phyloP scores from a whole-genome alignment of 495 filamentous ascomycete genomes.

The Penicillium subrubescens region DNA sequence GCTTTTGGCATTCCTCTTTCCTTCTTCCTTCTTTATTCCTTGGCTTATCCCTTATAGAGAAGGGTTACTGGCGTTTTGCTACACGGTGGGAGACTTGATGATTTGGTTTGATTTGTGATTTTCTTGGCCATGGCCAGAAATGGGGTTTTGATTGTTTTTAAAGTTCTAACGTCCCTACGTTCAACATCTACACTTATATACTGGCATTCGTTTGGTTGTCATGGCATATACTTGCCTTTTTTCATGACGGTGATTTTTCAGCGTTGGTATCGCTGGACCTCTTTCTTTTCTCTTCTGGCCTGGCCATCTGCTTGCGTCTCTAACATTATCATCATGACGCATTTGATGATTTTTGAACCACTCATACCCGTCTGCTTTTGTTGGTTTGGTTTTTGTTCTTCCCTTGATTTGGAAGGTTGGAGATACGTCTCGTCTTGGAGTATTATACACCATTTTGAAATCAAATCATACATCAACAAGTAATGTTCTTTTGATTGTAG shows the following conservation, averaged over 20 bases:
- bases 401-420: slow-evolving; percentile 4
- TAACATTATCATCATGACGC: slow-evolving; percentile 9
- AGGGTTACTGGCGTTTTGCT: slow-evolving; percentile 39
- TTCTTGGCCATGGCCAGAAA: slow-evolving; percentile 12
- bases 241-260: background rate
- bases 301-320: slow-evolving; percentile 10
- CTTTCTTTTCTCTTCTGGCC: slow-evolving; percentile 7
- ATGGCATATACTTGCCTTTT: background rate
- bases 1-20: slow-evolving; percentile 5
- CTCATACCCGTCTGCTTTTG: slow-evolving; percentile 16
- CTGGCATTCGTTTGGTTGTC: slow-evolving; percentile 11
- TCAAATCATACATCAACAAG: background rate
- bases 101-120: slow-evolving; percentile 17
- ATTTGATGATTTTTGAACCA: slow-evolving; percentile 18
- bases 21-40: slow-evolving; percentile 13
- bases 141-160: slow-evolving; percentile 1
- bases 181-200: slow-evolving; percentile 6
- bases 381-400: background rate
- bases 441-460: slow-evolving; percentile 8
- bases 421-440: slow-evolving; percentile 8
- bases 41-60: slow-evolving; percentile 23
- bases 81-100: slow-evolving; percentile 22
- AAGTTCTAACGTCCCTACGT: background rate
- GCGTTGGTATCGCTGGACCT: background rate
- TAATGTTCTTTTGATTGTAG: background rate